Evolutionary conservation across 192 early-diverging fungal genomes (phyloP).

Genomic region (Coemansia asiatica): DNA sequence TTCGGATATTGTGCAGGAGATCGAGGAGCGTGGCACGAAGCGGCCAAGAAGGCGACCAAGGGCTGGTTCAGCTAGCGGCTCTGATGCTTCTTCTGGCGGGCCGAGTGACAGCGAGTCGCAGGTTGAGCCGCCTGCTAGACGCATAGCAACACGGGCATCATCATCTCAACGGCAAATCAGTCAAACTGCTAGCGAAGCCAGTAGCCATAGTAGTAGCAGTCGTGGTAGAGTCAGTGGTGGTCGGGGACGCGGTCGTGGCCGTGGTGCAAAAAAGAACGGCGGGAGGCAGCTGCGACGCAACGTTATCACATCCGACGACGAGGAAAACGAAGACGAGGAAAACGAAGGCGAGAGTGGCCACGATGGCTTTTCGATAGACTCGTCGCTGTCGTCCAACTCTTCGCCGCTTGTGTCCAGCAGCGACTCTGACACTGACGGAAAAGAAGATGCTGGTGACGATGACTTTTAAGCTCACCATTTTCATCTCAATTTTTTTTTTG

Average conservation of each 20-base stretch:
- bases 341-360: too few relatives aligned
- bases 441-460: not conserved
- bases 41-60: too few relatives aligned
- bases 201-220: too few relatives aligned
- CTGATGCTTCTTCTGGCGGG: too few relatives aligned
- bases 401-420: constrained; percentile 7
- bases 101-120: too few relatives aligned
- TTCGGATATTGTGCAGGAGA: too few relatives aligned
- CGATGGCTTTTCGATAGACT: constrained; percentile 2
- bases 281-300: constrained; percentile 19
- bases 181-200: too few relatives aligned
- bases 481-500: not conserved
- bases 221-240: not conserved
- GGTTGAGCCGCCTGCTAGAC: too few relatives aligned
- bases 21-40: too few relatives aligned
- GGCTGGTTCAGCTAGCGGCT: too few relatives aligned
- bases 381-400: constrained; percentile 5
- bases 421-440: not conserved
- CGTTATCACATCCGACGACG: constrained; percentile 34
- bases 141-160: too few relatives aligned
- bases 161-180: too few relatives aligned
- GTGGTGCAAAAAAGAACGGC: not conserved
- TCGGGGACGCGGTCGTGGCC: not conserved
- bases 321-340: constrained; percentile 8
- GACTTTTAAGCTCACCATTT: not conserved